Evolutionary conservation across 768 basidiomycete genomes (phyloP), one percentile per base, ranked within the genome.

Genomic region (Leucocoprinus leucothites): DNA sequence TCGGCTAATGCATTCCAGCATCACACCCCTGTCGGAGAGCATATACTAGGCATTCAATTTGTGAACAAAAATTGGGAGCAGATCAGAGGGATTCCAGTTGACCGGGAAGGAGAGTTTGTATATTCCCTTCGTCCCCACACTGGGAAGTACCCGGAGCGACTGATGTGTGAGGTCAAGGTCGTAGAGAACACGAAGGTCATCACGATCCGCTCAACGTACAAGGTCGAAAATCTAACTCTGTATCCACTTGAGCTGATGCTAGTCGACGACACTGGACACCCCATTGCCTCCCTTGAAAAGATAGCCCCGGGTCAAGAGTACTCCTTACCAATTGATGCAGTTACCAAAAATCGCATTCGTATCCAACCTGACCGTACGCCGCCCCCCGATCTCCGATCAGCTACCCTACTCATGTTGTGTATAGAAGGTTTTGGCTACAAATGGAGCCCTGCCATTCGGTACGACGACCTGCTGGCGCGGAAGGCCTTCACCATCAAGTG

Each of bases 371-470:
- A 98, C 67, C 91, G 96, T 96, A 67, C 72, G 36, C 50, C 28
- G 42, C n/a, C 14, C 38, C 14, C 38, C 16, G 7, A 28, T 26
- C 18, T 6, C 11, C 19, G 1, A 46, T 24, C n/a, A 21, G 13
- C 9, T 44, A n/a, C 26, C 9, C 18, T 40, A 35, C 43, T 62
- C 21, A 61, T 18, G 31, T 8, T 45, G 22, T 36, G 45, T 46
- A 19, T 62, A 97, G 95, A 93, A 69, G 97, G 97, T 14, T 98
- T 98, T 64, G 94, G 94, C 18, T 98, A 97, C 71, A 87, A 84
- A 64, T 98, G 95, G 95, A 94, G 90, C 44, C 71, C 81, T 42
- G 82, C 94, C 2, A 81, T 95, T 38, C 84, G 90, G 49, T 95
- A 94, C 82, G 92, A 97, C 61, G 94, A 97, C 60, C 74, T 99